phyloP scores from a whole-genome alignment of 768 basidiomycete species.

The Tylopilus intermedius region DNA sequence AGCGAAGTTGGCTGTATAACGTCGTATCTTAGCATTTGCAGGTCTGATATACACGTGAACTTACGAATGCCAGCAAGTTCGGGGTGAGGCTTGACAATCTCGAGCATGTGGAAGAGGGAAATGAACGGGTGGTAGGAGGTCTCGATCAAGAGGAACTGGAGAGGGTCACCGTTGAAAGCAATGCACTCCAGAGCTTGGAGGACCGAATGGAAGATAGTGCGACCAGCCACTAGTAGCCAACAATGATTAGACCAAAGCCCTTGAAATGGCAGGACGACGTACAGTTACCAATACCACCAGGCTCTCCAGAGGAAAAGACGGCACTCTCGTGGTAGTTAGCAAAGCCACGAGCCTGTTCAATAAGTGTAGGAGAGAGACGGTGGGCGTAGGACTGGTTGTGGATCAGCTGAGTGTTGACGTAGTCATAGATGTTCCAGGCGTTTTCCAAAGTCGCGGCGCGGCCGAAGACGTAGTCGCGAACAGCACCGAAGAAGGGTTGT shows the following conservation, averaged over 20 bases:
- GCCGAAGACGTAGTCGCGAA: constrained; percentile 70
- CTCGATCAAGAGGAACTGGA: constrained; percentile 73
- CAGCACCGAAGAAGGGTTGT: constrained; percentile 56
- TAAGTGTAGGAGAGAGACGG: constrained; percentile 71
- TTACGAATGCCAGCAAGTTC: constrained; percentile 60
- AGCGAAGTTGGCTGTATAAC: constrained; percentile 58
- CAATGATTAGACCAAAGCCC: constrained; percentile 6
- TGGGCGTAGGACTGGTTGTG: constrained; percentile 82
- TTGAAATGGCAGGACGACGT: constrained; percentile 25
- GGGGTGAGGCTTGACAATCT: constrained; percentile 52
- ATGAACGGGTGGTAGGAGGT: constrained; percentile 90
- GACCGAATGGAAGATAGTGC: constrained; percentile 70
- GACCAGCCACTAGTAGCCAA: constrained; percentile 63
- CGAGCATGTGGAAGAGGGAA: constrained; percentile 78
- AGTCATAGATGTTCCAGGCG: constrained; percentile 78
- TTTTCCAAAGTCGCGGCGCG: constrained; percentile 64
- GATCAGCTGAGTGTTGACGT: constrained; percentile 64
- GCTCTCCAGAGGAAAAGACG: constrained; percentile 60
- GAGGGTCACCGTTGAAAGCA: constrained; percentile 72
- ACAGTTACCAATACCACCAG: constrained; percentile 76
- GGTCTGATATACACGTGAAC: constrained; percentile 27
- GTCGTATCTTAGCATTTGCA: constrained; percentile 3
- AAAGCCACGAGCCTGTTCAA: constrained; percentile 68
- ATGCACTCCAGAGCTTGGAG: constrained; percentile 70
- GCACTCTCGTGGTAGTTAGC: constrained; percentile 79